A percentile compares a stretch with the other conserved stretches of the same genome.
Conservation (phyloP, 2,329 filamentous ascomycete species). For the Fusarium sp. region DNA sequence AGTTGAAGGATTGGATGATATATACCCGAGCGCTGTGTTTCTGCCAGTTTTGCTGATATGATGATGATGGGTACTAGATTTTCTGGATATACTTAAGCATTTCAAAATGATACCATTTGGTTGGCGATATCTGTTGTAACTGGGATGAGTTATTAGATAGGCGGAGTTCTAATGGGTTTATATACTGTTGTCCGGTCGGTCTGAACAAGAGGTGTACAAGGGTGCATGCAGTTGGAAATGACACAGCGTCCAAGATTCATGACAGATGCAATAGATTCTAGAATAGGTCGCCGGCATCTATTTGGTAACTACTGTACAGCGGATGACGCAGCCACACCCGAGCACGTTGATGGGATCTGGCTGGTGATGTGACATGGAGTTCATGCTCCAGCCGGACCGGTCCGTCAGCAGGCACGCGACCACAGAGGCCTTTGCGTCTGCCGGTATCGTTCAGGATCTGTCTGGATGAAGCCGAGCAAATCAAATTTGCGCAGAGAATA, state of each 20-base stretch:
- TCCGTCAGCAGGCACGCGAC: constrained; percentile 30
- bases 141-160: neutral
- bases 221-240: neutral
- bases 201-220: neutral
- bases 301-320: neutral
- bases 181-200: neutral
- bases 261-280: neutral
- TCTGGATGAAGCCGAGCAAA: constrained; percentile 10
- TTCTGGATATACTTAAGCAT: neutral
- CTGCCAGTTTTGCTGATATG: neutral
- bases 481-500: constrained; percentile 1
- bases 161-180: neutral
- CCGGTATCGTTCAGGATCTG: neutral
- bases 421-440: neutral
- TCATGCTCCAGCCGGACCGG: constrained; percentile 18
- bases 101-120: neutral
- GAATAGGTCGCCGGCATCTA: neutral
- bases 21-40: constrained; percentile 22
- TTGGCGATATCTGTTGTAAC: neutral
- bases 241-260: neutral
- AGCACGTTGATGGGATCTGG: neutral
- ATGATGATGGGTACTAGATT: neutral
- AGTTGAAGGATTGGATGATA: neutral
- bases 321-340: constrained; percentile 17
- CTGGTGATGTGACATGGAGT: neutral